Evolutionary conservation across 306 rosid genomes (phyloP).

Genomic region (Carpinus fangiana): DNA sequence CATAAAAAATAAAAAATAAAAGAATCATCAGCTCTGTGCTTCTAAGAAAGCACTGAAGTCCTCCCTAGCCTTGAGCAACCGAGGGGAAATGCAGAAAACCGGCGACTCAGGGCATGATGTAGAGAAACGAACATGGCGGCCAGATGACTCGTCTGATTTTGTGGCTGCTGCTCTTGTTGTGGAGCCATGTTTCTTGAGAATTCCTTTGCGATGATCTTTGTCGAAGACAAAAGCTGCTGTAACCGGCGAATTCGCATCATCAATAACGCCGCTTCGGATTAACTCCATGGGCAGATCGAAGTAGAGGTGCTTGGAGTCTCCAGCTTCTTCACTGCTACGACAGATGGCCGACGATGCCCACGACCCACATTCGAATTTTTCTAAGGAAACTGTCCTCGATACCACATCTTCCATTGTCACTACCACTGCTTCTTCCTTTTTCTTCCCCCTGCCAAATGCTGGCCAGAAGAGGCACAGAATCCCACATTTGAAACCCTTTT

Average conservation of each 20-base stretch:
- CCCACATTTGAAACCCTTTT: constrained; percentile 59
- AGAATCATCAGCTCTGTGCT: constrained; percentile 40
- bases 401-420: constrained; percentile 27
- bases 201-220: constrained; percentile 51
- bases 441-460: constrained; percentile 50
- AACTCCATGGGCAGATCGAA: constrained; percentile 83
- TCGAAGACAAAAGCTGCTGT: constrained; percentile 49
- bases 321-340: constrained; percentile 35
- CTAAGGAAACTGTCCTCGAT: constrained; percentile 79
- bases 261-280: constrained; percentile 38
- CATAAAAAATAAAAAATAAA: not conserved
- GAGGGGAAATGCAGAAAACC: constrained; percentile 57
- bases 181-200: constrained; percentile 59
- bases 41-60: constrained; percentile 73
- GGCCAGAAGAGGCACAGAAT: constrained; percentile 68
- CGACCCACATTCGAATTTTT: constrained; percentile 89
- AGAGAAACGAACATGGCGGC: constrained; percentile 66
- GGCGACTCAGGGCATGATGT: constrained; percentile 55
- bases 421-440: constrained; percentile 29
- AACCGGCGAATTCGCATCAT: constrained; percentile 53
- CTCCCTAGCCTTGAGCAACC: constrained; percentile 64
- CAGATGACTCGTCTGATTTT: constrained; percentile 49
- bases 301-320: constrained; percentile 45
- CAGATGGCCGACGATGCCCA: constrained; percentile 77
- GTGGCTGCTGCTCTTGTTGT: constrained; percentile 31